phyloP scores from a whole-genome alignment of 768 basidiomycete genomes.

The Ramaria sp. region DNA sequence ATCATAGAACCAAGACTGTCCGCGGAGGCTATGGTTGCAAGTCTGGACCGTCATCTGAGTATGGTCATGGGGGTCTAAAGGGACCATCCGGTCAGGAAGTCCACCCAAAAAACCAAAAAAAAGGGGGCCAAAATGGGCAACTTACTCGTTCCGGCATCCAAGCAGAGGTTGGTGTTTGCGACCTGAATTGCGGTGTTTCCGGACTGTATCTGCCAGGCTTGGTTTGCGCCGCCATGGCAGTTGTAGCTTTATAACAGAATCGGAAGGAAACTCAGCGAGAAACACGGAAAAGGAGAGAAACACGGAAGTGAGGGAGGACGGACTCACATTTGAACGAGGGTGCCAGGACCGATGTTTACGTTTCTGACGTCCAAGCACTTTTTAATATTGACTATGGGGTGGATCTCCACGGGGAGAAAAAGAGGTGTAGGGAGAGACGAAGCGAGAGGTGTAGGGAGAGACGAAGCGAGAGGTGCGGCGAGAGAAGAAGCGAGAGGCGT shows the following conservation, averaged over 20 bases:
- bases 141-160: slow-evolving; percentile 19
- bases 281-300: no score
- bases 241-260: no score
- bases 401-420: no score
- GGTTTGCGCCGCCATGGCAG: slow-evolving; percentile 23
- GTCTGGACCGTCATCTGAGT: neutral
- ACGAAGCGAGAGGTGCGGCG: no score
- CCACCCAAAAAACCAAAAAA: no score
- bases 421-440: no score
- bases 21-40: neutral
- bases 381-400: slow-evolving; percentile 3
- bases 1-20: neutral
- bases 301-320: no score
- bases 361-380: slow-evolving; percentile 25
- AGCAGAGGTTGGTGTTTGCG: slow-evolving; percentile 21
- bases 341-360: slow-evolving; percentile 19
- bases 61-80: slow-evolving; percentile 11
- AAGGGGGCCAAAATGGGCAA: no score
- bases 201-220: slow-evolving; percentile 20
- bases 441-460: no score
- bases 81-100: no score
- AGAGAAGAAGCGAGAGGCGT: no score
- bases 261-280: no score
- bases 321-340: slow-evolving; percentile 25
- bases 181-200: slow-evolving; percentile 18